These are phyloP conservation scores for Volutella citrinella DNA, from an alignment of 2,329 filamentous ascomycete genomes.

Conservation along the genomic window DNA sequence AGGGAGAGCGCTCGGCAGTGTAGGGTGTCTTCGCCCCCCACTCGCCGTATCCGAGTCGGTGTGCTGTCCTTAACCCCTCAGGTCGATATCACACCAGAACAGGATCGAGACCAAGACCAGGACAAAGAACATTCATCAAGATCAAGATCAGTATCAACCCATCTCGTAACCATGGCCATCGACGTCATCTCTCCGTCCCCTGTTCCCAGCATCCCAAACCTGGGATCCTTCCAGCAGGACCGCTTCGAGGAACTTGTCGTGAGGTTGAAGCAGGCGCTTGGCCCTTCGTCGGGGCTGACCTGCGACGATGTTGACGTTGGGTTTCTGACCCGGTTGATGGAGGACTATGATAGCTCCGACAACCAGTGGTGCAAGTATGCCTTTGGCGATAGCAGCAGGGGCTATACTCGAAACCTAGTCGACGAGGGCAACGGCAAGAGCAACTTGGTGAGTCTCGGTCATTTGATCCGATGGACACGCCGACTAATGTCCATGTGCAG, in stretches of 20 bases:
- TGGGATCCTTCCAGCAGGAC: constrained; percentile 31
- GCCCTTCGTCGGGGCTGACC: constrained; percentile 76
- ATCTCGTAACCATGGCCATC: constrained; percentile 32
- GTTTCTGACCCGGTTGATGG: constrained; percentile 70
- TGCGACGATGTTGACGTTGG: constrained; percentile 77
- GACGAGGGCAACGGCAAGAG: constrained; percentile 83
- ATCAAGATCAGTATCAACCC: constrained; percentile 10
- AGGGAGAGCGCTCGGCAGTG: constrained; percentile 19
- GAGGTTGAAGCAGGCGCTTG: constrained; percentile 71
- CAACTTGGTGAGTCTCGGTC: constrained; percentile 67
- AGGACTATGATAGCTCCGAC: constrained; percentile 65
- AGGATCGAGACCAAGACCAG: constrained; percentile 8
- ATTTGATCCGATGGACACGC: too few relatives aligned
- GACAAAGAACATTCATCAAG: constrained; percentile 19
- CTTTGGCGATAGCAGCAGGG: constrained; percentile 64
- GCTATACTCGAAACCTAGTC: constrained; percentile 85
- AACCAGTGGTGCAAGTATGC: constrained; percentile 74
- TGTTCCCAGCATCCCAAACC: too few relatives aligned
- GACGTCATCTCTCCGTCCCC: constrained; percentile 31
- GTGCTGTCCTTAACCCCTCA: constrained; percentile 21
- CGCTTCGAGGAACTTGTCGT: constrained; percentile 69
- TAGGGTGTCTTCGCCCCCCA: constrained; percentile 22
- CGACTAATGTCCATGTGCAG: too few relatives aligned
- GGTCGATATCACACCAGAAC: constrained; percentile 9
- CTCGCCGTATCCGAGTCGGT: constrained; percentile 19